A percentile compares a stretch with the other conserved stretches of the same genome.
Conservation (phyloP, 495 filamentous ascomycete species). For the Podospora didyma region DNA sequence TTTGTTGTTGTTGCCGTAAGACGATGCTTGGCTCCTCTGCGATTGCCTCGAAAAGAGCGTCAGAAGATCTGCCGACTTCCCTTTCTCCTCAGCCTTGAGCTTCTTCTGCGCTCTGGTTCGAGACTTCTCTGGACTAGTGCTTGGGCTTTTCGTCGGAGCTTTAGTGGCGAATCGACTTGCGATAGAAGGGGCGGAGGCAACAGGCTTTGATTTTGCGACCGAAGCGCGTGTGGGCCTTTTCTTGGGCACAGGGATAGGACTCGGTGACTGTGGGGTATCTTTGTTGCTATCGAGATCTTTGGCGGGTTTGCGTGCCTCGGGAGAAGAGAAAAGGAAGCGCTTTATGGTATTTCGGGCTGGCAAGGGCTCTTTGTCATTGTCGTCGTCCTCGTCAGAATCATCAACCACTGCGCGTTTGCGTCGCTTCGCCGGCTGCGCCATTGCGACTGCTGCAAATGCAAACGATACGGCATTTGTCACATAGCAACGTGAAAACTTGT, state of each 20-base stretch:
- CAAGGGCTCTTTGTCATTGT: conserved; percentile 7
- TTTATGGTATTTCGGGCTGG: conserved; percentile 34
- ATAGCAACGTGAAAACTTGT: conserved; percentile 3
- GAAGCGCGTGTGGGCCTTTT: conserved; percentile 18
- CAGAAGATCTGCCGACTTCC: conserved; percentile 44
- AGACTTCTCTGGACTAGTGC: conserved; percentile 47
- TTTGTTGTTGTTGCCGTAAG: conserved; percentile 1
- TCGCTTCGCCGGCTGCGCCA: conserved; percentile 55
- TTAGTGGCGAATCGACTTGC: conserved; percentile 7
- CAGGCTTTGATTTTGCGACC: conserved; percentile 14
- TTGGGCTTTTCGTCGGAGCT: conserved; percentile 33
- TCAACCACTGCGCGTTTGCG: conserved; percentile 33
- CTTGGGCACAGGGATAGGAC: conserved; percentile 28
- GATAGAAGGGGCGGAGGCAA: conserved; percentile 6
- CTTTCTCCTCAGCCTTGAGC: conserved; percentile 36
- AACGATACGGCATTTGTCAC: conserved; percentile 21
- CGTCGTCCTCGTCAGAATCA: conserved; percentile 34
- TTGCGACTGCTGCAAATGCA: conserved; percentile 24
- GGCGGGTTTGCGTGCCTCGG: conserved; percentile 23
- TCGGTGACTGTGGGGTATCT: conserved; percentile 23
- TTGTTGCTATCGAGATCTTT: conserved; percentile 11
- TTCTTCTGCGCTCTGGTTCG: conserved; percentile 29
- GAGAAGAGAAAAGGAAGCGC: conserved; percentile 42
- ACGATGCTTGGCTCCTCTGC: conserved; percentile 29
- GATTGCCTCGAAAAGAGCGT: conserved; percentile 52